Conservation (phyloP, 2,329 filamentous ascomycete species). For the Monosporascus sp. region DNA sequence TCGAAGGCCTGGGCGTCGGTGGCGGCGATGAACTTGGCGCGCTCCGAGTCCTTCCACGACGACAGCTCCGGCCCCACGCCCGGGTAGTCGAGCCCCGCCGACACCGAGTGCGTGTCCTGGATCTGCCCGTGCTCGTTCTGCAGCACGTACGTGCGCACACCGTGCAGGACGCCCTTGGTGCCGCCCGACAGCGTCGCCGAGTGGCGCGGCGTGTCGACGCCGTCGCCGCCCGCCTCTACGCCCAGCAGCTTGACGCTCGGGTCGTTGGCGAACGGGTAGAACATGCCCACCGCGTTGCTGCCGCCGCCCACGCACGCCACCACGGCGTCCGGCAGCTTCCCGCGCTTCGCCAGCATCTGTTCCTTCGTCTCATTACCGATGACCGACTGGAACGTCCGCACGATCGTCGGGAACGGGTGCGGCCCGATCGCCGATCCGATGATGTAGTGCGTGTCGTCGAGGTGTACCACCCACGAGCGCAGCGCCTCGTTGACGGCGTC, state of each 20-base stretch:
- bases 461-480: conserved; percentile 86
- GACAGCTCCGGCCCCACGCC: conserved; percentile 92
- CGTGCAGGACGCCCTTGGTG: conserved; percentile 88
- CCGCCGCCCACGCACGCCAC: conserved; percentile 96
- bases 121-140: conserved; percentile 94
- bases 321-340: conserved; percentile 90
- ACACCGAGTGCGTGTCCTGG: conserved; percentile 90
- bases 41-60: conserved; percentile 83
- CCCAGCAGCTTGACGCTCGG: conserved; percentile 80
- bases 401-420: conserved; percentile 96
- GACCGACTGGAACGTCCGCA: conserved; percentile 94
- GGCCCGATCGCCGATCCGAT: conserved; percentile 96
- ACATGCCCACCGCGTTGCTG: conserved; percentile 95
- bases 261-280: conserved; percentile 90
- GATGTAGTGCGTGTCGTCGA: conserved; percentile 95
- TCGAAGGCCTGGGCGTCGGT: conserved; percentile 87
- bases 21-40: conserved; percentile 84
- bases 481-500: conserved; percentile 94
- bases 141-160: conserved; percentile 90
- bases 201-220: conserved; percentile 78
- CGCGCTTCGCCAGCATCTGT: conserved; percentile 79
- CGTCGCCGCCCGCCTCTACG: conserved; percentile 93
- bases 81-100: conserved; percentile 93
- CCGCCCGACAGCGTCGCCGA: conserved; percentile 84
- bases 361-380: conserved; percentile 93